A percentile compares a stretch with the other conserved stretches of the same genome.
These are phyloP conservation scores for Moesziomyces antarcticus DNA, from an alignment of 1,284 basidiomycete genomes.

Conservation along the genomic window DNA sequence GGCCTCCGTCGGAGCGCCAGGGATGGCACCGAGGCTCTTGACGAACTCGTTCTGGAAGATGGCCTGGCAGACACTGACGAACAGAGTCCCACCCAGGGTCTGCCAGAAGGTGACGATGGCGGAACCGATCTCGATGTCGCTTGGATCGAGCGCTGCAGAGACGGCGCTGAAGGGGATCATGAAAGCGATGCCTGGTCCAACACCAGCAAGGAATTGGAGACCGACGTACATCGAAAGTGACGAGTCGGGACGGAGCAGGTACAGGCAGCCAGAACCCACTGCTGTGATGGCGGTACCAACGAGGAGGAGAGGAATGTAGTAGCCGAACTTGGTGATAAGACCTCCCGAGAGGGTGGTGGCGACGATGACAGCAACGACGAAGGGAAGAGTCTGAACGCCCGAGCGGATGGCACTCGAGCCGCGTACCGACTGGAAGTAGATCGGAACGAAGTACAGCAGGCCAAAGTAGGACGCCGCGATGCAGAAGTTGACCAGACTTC, in stretches of 20 bases:
- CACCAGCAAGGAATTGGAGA: constrained; percentile 45
- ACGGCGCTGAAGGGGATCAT: constrained; percentile 51
- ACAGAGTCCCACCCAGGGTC: constrained; percentile 46
- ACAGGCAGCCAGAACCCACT: constrained; percentile 35
- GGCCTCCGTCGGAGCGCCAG: constrained; percentile 18
- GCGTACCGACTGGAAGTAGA: constrained; percentile 55
- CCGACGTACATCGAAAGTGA: constrained; percentile 31
- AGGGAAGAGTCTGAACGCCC: constrained; percentile 61
- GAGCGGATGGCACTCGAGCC: constrained; percentile 55
- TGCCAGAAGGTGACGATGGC: constrained; percentile 55
- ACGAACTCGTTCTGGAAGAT: constrained; percentile 54
- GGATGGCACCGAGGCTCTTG: constrained; percentile 21
- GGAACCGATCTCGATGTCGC: constrained; percentile 43
- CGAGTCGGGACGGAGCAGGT: constrained; percentile 34
- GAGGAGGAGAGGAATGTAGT: constrained; percentile 51
- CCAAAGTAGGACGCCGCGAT: constrained; percentile 42
- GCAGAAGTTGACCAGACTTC: constrained; percentile 53
- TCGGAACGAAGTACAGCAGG: constrained; percentile 45
- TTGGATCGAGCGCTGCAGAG: constrained; percentile 23
- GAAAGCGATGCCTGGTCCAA: constrained; percentile 39
- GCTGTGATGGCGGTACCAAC: constrained; percentile 33
- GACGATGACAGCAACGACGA: constrained; percentile 61
- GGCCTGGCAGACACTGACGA: constrained; percentile 37
- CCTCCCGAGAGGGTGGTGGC: constrained; percentile 53
- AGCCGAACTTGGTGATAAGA: constrained; percentile 44